phyloP scores from a whole-genome alignment of 768 basidiomycete genomes.

The Cantharellus cinnabarinus region DNA sequence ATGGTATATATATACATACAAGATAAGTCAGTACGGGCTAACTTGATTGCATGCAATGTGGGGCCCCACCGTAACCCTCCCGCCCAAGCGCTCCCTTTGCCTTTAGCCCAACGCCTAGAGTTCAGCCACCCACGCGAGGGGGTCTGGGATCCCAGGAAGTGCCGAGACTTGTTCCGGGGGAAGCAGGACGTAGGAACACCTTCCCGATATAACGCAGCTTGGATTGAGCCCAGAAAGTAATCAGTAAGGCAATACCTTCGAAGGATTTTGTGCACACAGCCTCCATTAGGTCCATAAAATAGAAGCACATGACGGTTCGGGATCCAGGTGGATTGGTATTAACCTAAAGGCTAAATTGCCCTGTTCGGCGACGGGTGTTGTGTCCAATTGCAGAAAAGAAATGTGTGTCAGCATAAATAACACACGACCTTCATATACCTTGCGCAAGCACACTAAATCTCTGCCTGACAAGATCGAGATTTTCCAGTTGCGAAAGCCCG shows the following conservation, averaged over 20 bases:
- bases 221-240: slow-evolving; percentile 32
- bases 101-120: slow-evolving; percentile 58
- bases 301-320: not conserved
- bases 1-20: too few relatives aligned
- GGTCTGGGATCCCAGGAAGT: slow-evolving; percentile 55
- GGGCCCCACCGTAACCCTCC: slow-evolving; percentile 13
- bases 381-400: slow-evolving; percentile 34
- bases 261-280: slow-evolving; percentile 9
- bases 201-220: slow-evolving; percentile 16
- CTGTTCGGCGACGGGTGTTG: slow-evolving; percentile 39
- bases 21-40: slow-evolving; percentile 13
- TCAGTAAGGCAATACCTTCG: slow-evolving; percentile 16
- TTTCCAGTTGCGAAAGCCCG: slow-evolving; percentile 51
- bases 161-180: slow-evolving; percentile 40
- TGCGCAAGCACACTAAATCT: slow-evolving; percentile 16
- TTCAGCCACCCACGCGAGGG: slow-evolving; percentile 36
- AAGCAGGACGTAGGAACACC: not conserved
- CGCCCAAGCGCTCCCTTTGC: slow-evolving; percentile 34
- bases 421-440: not conserved
- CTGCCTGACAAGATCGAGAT: slow-evolving; percentile 52
- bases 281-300: slow-evolving; percentile 63
- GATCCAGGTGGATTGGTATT: not conserved
- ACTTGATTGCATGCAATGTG: too few relatives aligned
- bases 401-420: not conserved
- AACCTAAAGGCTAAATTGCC: slow-evolving; percentile 38